These are phyloP conservation scores for Chenopodium suecicum DNA, from an alignment of 148 eudicot species.

Conservation along the genomic window DNA sequence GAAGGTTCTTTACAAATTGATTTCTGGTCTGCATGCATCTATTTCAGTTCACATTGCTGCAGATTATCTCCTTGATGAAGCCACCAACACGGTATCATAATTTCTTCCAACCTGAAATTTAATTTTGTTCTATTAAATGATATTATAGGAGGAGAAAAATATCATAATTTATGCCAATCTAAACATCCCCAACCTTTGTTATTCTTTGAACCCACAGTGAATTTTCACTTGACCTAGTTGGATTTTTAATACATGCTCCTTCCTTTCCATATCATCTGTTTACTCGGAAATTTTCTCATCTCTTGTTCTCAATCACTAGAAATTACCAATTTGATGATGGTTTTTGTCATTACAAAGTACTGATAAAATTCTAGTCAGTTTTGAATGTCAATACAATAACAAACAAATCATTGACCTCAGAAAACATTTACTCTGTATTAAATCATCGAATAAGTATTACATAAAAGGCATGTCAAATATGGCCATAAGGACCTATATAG, in stretches of 20 bases:
- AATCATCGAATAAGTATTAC: neutral
- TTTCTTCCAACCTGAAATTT: slow-evolving; percentile 11
- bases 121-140: neutral
- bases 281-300: neutral
- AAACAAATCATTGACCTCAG: neutral
- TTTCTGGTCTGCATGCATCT: slow-evolving; percentile 93
- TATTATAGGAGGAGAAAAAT: neutral
- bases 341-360: neutral
- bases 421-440: neutral
- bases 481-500: neutral
- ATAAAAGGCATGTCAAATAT: too few species aligned
- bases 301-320: neutral
- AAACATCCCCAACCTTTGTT: neutral
- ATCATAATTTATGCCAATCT: neutral
- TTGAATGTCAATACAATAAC: neutral
- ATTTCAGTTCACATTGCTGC: slow-evolving; percentile 89
- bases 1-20: slow-evolving; percentile 82
- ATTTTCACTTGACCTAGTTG: neutral
- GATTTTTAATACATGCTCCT: neutral
- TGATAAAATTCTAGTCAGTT: neutral
- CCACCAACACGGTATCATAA: slow-evolving; percentile 50
- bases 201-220: neutral
- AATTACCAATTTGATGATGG: neutral
- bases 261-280: neutral
- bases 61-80: slow-evolving; percentile 88